Conservation (phyloP, 768 basidiomycete species). For the Podaxis sp. region DNA sequence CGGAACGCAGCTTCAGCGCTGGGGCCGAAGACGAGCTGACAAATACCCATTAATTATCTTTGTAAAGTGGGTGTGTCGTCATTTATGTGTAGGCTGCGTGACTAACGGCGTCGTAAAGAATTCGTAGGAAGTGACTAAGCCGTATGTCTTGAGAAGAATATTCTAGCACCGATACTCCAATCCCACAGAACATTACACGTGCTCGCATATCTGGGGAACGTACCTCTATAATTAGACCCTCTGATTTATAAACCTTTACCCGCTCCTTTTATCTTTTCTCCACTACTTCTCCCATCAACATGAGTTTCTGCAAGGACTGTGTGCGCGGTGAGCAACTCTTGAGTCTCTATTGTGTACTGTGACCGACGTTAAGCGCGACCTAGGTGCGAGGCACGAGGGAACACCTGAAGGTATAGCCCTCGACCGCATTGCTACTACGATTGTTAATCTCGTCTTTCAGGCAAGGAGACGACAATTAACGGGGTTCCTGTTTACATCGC, state of each 20-base stretch:
- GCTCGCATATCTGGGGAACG: background rate
- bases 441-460: conserved; percentile 21
- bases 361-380: background rate
- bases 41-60: background rate
- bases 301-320: conserved; percentile 47
- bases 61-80: background rate
- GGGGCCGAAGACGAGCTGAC: conserved; percentile 6
- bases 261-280: background rate
- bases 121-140: background rate
- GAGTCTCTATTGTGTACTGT: background rate
- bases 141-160: background rate
- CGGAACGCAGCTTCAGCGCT: conserved; percentile 13
- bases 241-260: conserved; percentile 2
- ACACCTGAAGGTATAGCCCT: conserved; percentile 32
- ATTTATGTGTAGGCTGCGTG: background rate
- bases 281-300: conserved; percentile 10
- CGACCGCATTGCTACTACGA: background rate
- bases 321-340: conserved; percentile 37
- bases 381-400: conserved; percentile 51
- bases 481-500: conserved; percentile 51
- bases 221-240: background rate
- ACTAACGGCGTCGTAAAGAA: background rate
- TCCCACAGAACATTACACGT: background rate
- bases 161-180: background rate
- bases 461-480: conserved; percentile 40